Percentiles rank a stretch among this genome's conserved stretches.
Evolutionary conservation across 2,329 filamentous ascomycete genomes (phyloP).

Genomic region (Capronia epimyces): DNA sequence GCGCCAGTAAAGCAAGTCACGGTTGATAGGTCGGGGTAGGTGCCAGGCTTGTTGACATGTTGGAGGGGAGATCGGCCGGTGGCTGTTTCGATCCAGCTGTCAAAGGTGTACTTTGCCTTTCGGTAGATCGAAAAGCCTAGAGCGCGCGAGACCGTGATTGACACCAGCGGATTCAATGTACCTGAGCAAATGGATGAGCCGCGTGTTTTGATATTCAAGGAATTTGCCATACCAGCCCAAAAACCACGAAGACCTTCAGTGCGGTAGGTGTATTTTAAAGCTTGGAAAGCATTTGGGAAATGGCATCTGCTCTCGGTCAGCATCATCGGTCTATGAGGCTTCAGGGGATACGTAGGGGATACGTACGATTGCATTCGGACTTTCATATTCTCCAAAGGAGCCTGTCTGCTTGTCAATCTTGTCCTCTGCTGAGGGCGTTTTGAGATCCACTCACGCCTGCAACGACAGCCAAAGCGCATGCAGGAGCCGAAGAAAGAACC

Average conservation of each 20-base stretch:
- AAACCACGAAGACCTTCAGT: slow-evolving; percentile 45
- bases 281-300: slow-evolving; percentile 41
- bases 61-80: slow-evolving; percentile 40
- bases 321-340: not conserved
- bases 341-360: not conserved
- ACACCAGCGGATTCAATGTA: slow-evolving; percentile 42
- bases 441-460: slow-evolving; percentile 38
- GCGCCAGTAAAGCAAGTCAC: slow-evolving; percentile 41
- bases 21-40: slow-evolving; percentile 39
- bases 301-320: slow-evolving; percentile 36
- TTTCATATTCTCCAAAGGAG: slow-evolving; percentile 46
- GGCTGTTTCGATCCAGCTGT: slow-evolving; percentile 36
- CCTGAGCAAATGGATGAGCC: slow-evolving; percentile 30
- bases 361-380: slow-evolving; percentile 48
- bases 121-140: slow-evolving; percentile 45
- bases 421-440: not conserved
- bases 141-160: slow-evolving; percentile 43
- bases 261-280: slow-evolving; percentile 43
- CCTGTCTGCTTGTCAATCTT: slow-evolving; percentile 32
- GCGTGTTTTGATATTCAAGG: not conserved
- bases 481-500: slow-evolving; percentile 42
- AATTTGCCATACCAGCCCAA: slow-evolving; percentile 37
- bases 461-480: slow-evolving; percentile 42
- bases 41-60: slow-evolving; percentile 40
- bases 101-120: slow-evolving; percentile 39